phyloP scores from a whole-genome alignment of 768 basidiomycete species.

The Galerina sulciceps region DNA sequence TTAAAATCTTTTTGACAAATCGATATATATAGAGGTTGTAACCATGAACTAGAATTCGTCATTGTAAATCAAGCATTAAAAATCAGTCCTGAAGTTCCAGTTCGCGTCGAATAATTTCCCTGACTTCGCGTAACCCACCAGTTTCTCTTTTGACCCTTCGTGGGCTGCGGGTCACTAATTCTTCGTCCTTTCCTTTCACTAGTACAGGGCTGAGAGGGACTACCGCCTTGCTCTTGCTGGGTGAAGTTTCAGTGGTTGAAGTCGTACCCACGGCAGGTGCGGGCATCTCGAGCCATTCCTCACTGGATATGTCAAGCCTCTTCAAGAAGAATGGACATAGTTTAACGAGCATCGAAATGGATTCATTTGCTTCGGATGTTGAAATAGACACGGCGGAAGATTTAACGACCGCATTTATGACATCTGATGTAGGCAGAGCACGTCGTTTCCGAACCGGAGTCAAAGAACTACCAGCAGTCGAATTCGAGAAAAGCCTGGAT shows the following conservation, averaged over 20 bases:
- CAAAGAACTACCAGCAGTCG: constrained; percentile 49
- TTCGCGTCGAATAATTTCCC: constrained; percentile 82
- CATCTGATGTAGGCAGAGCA: constrained; percentile 68
- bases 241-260: constrained; percentile 34
- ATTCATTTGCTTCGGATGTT: constrained; percentile 76
- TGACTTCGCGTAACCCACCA: constrained; percentile 77
- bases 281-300: constrained; percentile 68
- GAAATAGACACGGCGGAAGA: constrained; percentile 85
- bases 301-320: constrained; percentile 61
- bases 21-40: constrained; percentile 11
- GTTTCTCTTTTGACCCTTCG: constrained; percentile 69
- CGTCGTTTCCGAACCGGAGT: constrained; percentile 74
- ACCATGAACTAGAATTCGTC: constrained; percentile 25
- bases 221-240: constrained; percentile 39
- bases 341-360: constrained; percentile 63
- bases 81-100: constrained; percentile 69
- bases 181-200: constrained; percentile 53
- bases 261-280: constrained; percentile 33
- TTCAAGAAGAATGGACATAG: constrained; percentile 85
- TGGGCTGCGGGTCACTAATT: constrained; percentile 72
- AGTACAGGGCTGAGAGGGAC: constrained; percentile 55
- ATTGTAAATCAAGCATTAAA: constrained; percentile 35
- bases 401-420: constrained; percentile 71
- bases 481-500: constrained; percentile 73
- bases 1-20: constrained; percentile 17